phyloP scores from a whole-genome alignment of 257 asterid genomes.

The Scutellaria minor region DNA sequence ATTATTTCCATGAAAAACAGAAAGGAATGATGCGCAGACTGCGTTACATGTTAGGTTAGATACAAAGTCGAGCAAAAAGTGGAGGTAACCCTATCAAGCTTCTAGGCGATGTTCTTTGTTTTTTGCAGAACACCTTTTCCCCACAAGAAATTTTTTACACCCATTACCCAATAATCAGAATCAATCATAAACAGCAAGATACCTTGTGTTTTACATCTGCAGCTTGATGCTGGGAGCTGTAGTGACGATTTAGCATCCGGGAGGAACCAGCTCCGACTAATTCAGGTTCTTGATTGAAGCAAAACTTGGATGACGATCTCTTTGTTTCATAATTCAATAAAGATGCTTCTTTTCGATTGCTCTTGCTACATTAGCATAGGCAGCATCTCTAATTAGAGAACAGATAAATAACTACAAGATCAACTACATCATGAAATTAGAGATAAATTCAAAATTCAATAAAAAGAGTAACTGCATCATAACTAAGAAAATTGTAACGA shows the following conservation, averaged over 20 bases:
- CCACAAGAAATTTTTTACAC: neutral
- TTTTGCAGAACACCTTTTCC: neutral
- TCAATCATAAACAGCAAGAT: slow-evolving; percentile 12
- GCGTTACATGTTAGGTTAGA: neutral
- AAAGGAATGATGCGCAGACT: neutral
- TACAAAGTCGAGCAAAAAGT: neutral
- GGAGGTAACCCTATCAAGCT: neutral
- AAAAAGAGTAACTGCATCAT: neutral
- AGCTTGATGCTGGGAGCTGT: slow-evolving; percentile 44
- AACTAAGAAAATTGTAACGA: neutral
- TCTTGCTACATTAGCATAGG: slow-evolving; percentile 39
- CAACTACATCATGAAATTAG: neutral
- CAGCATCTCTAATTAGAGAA: slow-evolving; percentile 31
- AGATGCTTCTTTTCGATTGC: slow-evolving; percentile 35
- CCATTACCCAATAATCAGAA: neutral
- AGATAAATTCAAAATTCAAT: neutral
- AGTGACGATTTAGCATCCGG: slow-evolving; percentile 32
- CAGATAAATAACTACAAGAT: neutral
- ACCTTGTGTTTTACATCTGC: slow-evolving; percentile 54
- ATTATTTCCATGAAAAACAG: neutral
- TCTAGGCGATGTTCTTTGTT: slow-evolving; percentile 6
- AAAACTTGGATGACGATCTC: slow-evolving; percentile 34
- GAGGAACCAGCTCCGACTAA: slow-evolving; percentile 35
- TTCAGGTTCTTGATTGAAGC: slow-evolving; percentile 37
- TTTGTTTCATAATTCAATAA: slow-evolving; percentile 33